Evolutionary conservation across 805 yeast species (phyloP).

Genomic region (Sporopachydermia quercuum): DNA sequence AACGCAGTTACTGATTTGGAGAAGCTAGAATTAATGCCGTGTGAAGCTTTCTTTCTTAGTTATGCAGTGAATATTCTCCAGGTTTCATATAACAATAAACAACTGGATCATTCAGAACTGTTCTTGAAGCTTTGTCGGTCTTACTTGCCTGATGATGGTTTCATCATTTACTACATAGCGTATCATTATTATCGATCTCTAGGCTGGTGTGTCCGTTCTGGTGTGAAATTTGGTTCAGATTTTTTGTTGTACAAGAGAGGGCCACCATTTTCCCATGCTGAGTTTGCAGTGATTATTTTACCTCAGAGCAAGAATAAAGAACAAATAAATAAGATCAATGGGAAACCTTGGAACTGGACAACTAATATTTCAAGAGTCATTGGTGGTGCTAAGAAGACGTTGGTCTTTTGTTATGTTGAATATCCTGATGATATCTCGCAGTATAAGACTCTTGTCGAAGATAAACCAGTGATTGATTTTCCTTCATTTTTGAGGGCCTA

Average conservation of each 20-base stretch:
- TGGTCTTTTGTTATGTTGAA: slow-evolving; percentile 56
- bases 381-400: slow-evolving; percentile 71
- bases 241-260: slow-evolving; percentile 74
- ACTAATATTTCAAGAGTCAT: slow-evolving; percentile 66
- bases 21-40: slow-evolving; percentile 54
- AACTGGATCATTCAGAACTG: slow-evolving; percentile 15
- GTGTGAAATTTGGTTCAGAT: slow-evolving; percentile 87
- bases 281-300: slow-evolving; percentile 49
- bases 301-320: slow-evolving; percentile 21
- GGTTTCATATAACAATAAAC: slow-evolving; percentile 14
- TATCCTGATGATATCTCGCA: slow-evolving; percentile 23
- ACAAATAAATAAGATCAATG: slow-evolving; percentile 13
- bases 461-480: slow-evolving; percentile 13
- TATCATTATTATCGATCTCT: slow-evolving; percentile 78
- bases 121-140: slow-evolving; percentile 13
- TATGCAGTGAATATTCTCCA: slow-evolving; percentile 38
- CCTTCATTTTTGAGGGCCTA: slow-evolving; percentile 26
- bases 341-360: slow-evolving; percentile 41
- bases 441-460: slow-evolving; percentile 13
- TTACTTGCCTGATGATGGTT: slow-evolving; percentile 19
- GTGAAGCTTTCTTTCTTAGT: slow-evolving; percentile 58
- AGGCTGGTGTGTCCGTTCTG: slow-evolving; percentile 92
- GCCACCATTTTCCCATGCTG: slow-evolving; percentile 93
- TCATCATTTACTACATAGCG: slow-evolving; percentile 46
- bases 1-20: slow-evolving; percentile 18